Conservation (phyloP, 441 rosid species). For the Populus tomentosa region DNA sequence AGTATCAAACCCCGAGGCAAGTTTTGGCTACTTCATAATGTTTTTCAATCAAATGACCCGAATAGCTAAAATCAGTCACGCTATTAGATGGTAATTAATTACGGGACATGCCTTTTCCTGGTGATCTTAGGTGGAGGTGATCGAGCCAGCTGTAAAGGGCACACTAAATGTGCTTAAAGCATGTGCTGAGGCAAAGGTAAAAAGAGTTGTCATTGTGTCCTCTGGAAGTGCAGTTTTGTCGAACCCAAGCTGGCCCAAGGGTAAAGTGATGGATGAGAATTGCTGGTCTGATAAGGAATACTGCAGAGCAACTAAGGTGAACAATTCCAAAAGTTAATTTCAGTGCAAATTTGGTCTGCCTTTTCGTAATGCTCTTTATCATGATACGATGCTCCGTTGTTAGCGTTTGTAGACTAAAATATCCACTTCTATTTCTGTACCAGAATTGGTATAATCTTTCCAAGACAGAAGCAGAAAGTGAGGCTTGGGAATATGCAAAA, state of each 20-base stretch:
- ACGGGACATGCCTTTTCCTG: background rate
- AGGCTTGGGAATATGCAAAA: slow-evolving; percentile 53
- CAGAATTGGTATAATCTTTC: slow-evolving; percentile 32
- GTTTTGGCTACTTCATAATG: background rate
- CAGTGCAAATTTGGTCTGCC: background rate
- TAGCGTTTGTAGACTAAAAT: background rate
- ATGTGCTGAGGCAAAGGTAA: slow-evolving; percentile 48
- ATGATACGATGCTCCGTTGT: background rate
- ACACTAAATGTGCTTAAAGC: slow-evolving; percentile 66
- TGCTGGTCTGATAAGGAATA: slow-evolving; percentile 70
- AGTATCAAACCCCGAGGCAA: slow-evolving; percentile 59
- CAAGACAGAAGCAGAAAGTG: slow-evolving; percentile 64
- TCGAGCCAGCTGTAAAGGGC: slow-evolving; percentile 55
- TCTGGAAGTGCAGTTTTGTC: slow-evolving; percentile 43
- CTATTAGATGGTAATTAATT: background rate
- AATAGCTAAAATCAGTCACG: slow-evolving; percentile 15
- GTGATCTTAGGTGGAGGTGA: slow-evolving; percentile 47
- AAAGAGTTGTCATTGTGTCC: slow-evolving; percentile 58
- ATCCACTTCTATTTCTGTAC: background rate
- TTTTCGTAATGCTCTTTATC: background rate
- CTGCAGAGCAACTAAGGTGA: slow-evolving; percentile 50
- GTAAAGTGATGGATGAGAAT: slow-evolving; percentile 45
- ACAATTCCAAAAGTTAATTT: background rate
- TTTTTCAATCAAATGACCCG: background rate
- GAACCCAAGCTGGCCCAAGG: slow-evolving; percentile 61